phyloP scores from a whole-genome alignment of 2,329 filamentous ascomycete species.

The Thielaviopsis ethacetica region DNA sequence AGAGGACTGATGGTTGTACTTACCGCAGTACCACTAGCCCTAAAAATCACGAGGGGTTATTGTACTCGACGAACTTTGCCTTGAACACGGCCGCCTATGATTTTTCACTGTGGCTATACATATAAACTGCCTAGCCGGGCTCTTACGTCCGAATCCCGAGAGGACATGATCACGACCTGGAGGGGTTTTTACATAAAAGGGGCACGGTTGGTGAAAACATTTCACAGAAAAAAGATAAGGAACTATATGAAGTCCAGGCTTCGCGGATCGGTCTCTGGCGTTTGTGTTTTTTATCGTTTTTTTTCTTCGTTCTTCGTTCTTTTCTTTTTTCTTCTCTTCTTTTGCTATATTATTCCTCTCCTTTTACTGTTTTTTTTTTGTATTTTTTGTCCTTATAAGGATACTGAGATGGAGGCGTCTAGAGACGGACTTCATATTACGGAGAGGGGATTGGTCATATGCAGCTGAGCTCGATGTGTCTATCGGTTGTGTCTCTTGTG shows the following conservation, averaged over 20 bases:
- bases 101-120: not conserved
- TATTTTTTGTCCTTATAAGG: not conserved
- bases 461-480: not conserved
- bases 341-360: not conserved
- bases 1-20: no score
- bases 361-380: not conserved
- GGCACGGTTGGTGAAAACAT: conserved; percentile 2
- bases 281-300: conserved; percentile 2
- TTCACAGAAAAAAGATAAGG: conserved; percentile 2
- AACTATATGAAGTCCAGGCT: conserved; percentile 8
- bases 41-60: not conserved
- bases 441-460: not conserved
- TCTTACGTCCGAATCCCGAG: not conserved
- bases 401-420: not conserved
- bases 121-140: not conserved
- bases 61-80: not conserved
- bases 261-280: conserved; percentile 7
- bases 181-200: conserved; percentile 5
- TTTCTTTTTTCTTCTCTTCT: not conserved
- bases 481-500: not conserved
- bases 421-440: not conserved
- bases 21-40: no score
- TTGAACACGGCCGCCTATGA: not conserved
- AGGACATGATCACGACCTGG: conserved; percentile 3
- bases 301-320: not conserved